phyloP scores from a whole-genome alignment of 305 asterid species.

The Fraxinus sp. region DNA sequence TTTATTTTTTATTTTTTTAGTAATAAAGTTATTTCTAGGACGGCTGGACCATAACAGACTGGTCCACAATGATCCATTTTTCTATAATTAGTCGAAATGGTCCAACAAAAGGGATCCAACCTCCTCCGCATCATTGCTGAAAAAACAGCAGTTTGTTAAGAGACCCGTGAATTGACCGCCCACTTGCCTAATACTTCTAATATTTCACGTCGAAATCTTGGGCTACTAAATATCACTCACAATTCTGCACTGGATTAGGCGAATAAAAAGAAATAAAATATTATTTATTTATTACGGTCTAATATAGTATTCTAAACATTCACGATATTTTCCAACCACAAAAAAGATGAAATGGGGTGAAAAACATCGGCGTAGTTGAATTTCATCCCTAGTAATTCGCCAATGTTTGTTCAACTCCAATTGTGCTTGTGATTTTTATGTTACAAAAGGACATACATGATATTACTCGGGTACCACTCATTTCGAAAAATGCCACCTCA shows the following conservation, averaged over 20 bases:
- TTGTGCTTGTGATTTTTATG: background rate
- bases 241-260: background rate
- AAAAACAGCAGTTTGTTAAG: background rate
- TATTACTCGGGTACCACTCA: background rate
- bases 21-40: background rate
- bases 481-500: background rate
- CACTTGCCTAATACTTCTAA: constrained; percentile 22
- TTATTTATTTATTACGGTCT: background rate
- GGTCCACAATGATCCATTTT: background rate
- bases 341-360: background rate
- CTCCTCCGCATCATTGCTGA: background rate
- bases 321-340: background rate
- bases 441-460: background rate
- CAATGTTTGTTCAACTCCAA: background rate
- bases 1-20: too few species aligned
- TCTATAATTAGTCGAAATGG: background rate
- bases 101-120: constrained; percentile 7
- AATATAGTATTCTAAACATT: background rate
- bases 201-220: constrained; percentile 14
- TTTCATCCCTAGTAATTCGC: background rate
- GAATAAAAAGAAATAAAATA: background rate
- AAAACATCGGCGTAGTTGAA: background rate
- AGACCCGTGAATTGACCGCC: constrained; percentile 17
- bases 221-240: constrained; percentile 22
- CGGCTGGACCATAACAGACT: background rate